These are phyloP conservation scores for Hirsutella rhossiliensis DNA, from an alignment of 2,329 filamentous ascomycete genomes.

Conservation along the genomic window DNA sequence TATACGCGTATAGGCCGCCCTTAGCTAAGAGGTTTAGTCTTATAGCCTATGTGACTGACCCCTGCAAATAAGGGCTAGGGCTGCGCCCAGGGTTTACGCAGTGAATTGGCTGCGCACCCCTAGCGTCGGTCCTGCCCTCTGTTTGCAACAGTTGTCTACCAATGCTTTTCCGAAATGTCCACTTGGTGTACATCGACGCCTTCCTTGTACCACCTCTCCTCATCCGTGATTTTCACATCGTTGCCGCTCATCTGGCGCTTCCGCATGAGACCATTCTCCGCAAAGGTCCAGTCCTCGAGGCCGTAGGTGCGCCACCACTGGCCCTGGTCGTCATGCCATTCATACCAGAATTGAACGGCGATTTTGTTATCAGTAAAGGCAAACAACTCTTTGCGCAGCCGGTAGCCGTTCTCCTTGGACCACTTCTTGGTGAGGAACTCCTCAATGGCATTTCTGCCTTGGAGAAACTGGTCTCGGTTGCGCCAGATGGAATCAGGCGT, in stretches of 20 bases:
- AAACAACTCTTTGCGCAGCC: constrained; percentile 74
- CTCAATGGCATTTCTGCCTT: constrained; percentile 55
- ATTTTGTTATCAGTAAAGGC: constrained; percentile 63
- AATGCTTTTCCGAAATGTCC: constrained; percentile 54
- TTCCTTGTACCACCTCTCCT: constrained; percentile 57
- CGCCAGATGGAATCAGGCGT: constrained; percentile 70
- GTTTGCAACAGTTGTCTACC: no score
- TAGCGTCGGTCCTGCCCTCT: no score
- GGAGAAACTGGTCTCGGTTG: constrained; percentile 60
- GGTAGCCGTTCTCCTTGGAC: constrained; percentile 58
- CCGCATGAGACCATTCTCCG: constrained; percentile 55
- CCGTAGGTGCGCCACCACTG: constrained; percentile 87
- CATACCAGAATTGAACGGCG: constrained; percentile 86
- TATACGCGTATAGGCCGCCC: no score
- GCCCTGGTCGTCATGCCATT: constrained; percentile 56
- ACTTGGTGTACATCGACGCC: constrained; percentile 58
- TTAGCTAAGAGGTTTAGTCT: no score
- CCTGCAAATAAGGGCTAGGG: no score
- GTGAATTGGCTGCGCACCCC: no score
- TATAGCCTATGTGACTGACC: no score
- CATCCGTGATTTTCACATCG: constrained; percentile 49
- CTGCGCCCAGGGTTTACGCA: no score
- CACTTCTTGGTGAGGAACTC: constrained; percentile 63
- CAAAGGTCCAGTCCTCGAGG: constrained; percentile 70
- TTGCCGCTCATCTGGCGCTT: constrained; percentile 70